Conservation (phyloP, 805 yeast genomes). For the Ogataea philodendri region DNA sequence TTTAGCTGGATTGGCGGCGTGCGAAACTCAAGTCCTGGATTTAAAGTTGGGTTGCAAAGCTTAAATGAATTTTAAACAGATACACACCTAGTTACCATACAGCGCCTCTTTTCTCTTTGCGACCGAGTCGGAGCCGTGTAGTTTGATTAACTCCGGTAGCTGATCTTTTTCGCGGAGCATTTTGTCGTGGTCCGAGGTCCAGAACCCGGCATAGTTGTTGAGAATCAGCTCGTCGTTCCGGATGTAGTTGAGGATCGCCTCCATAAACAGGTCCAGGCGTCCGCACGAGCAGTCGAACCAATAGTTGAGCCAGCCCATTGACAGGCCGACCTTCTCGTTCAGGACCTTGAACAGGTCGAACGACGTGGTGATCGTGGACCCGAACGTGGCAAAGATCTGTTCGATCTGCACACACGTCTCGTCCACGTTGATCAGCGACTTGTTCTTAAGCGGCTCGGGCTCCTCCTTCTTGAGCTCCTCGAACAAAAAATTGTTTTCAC, state of each 20-base stretch:
- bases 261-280: slow-evolving; percentile 31
- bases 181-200: slow-evolving; percentile 34
- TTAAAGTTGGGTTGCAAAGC: background rate
- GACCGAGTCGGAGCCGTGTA: slow-evolving; percentile 34
- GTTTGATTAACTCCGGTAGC: slow-evolving; percentile 23
- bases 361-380: slow-evolving; percentile 27
- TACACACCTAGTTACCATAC: slow-evolving; percentile 19
- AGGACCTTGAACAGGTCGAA: slow-evolving; percentile 30
- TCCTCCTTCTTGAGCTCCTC: slow-evolving; percentile 28
- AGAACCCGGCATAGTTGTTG: slow-evolving; percentile 30
- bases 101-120: slow-evolving; percentile 33
- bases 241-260: slow-evolving; percentile 31
- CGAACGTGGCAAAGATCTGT: slow-evolving; percentile 27
- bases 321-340: slow-evolving; percentile 31
- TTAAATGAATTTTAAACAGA: background rate
- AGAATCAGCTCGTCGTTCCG: slow-evolving; percentile 30
- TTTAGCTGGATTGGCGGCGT: background rate
- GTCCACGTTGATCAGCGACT: slow-evolving; percentile 23
- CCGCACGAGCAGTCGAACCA: slow-evolving; percentile 38
- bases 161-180: slow-evolving; percentile 27
- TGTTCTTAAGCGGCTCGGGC: slow-evolving; percentile 32
- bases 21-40: slow-evolving; percentile 2
- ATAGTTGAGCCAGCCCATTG: slow-evolving; percentile 32
- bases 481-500: slow-evolving; percentile 21
- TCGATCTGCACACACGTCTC: slow-evolving; percentile 25